Base-by-base conservation (phyloP, 1,139 yeast genomes). In the Yamadazyma epiphylla region DNA sequence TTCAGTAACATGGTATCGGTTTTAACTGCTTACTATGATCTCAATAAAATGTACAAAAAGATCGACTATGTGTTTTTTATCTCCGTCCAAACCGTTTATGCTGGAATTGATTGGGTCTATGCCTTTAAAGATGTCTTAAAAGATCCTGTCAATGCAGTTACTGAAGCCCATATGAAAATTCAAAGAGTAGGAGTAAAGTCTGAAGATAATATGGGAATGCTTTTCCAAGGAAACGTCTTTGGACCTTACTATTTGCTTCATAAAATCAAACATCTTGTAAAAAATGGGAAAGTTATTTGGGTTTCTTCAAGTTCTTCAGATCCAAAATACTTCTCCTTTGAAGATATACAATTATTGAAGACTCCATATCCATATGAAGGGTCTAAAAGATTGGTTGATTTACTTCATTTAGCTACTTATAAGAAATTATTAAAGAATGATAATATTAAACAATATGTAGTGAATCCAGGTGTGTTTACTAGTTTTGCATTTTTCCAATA, bases 391-490 rank as follows among this genome's bases (percentile, higher is more conserved):
- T 64, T 84, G 40, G 80, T 91, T 23, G 98, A 94, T 53, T 68
- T 89, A 36, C 58, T 88, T 30, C 97, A 91, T 55, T 55, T 72
- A 28, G 89, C 86, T 4, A 75, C 87, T 1, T 82, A 74, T 51
- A 53, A 73, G 37, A 46, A 60, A 13, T 58, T 85, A 45, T 49
- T 55, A 24, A 45, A 58, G 19, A 45, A 69, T 10, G 47, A 68
- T 33, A 81, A 78, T 1, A 74, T 91, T 29, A 64, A 64, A 26
- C 89, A 84, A 48, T 86, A 83, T 57, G 63, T 91, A 26, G 79
- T 85, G 6, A 96, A 91, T 41, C 99, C 99, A 0, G 99, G 99
- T 11, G 86, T 94, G 21, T 88, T 94, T 56, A 80, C 83, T 17
- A 83, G 95, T 36, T 81, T 81, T 40, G 82, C 94, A 3, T 86